These are phyloP conservation scores for Malus hybrid DNA, from an alignment of 331 rosid genomes.

Conservation along the genomic window DNA sequence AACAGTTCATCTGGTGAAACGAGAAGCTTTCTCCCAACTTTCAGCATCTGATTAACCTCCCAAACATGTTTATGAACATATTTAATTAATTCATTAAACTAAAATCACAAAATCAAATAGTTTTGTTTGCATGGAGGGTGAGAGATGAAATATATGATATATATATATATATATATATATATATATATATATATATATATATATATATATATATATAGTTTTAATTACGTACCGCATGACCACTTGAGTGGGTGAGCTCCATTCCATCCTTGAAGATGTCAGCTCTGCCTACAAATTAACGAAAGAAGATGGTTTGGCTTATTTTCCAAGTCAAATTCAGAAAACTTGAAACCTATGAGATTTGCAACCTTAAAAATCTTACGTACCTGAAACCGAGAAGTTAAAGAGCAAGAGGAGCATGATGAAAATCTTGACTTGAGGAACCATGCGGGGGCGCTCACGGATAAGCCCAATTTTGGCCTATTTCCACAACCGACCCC, in stretches of 20 bases:
- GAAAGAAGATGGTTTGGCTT: not conserved
- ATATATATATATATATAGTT: not conserved
- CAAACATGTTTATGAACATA: no score
- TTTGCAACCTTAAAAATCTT: not conserved
- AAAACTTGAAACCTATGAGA: not conserved
- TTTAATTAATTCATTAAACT: no score
- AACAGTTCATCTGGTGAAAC: constrained; percentile 24
- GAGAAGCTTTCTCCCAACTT: constrained; percentile 32
- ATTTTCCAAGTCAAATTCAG: not conserved
- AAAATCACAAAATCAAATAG: no score
- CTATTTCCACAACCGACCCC: no score
- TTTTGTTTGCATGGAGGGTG: no score
- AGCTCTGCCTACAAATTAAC: constrained; percentile 5
- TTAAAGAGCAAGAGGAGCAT: constrained; percentile 16
- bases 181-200: not conserved
- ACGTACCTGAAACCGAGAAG: constrained; percentile 17
- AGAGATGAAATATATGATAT: no score
- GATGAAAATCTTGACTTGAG: constrained; percentile 23
- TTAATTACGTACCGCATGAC: constrained; percentile 9
- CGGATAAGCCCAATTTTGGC: no score
- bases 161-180: not conserved
- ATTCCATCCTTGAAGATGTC: not conserved
- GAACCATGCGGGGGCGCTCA: not conserved
- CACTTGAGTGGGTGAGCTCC: not conserved
- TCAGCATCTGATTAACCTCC: constrained; percentile 21